Evolutionary conservation across 2,329 filamentous ascomycete genomes (phyloP), one percentile per base, ranked within the genome.

Genomic region (Mollisiaceae sp.): DNA sequence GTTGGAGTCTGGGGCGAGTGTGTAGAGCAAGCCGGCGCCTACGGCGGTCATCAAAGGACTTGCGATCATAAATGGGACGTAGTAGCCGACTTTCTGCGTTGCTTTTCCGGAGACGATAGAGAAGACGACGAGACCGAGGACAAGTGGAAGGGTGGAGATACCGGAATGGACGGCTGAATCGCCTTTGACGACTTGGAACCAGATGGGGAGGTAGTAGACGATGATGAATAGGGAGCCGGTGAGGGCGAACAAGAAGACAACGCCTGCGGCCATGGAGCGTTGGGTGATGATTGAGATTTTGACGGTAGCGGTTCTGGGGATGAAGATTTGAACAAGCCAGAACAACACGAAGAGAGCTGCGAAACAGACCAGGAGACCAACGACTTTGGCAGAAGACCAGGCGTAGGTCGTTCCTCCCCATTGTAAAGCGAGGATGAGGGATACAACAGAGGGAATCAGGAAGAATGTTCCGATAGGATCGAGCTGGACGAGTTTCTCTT

Each of bases 161-260:
- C 78, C 79, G 0, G 76, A 77, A 54, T 68, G 58, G 4, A 74
- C 74, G 1, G 78, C 74, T 36, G 64, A 71, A 59, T 73, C 72
- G 22, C 75, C 75, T 63, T 75, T 77, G 68, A 83, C 77, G 50
- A 78, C 76, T 75, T 84, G 80, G 73, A 84, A 82, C 76, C 80
- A 83, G 65, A 83, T 75, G 4, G 82, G 81, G 22, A 83, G 71
- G 64, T 81, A 82, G 72, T 79, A 81, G 85, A 78, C 39, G 2
- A 54, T 27, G 61, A 80, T 81, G 81, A 57, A 56, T 39, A 66
- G 55, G 6, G 56, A 20, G n/a, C 35, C 47, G 22, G 43, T 38
- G 62, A 60, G 45, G 79, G 69, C 63, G 73, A 78, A 59, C 11
- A 52, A 3, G 47, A 52, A 52, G 22, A 52, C 15, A 1, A 32